Evolutionary conservation across 345 rosid species (phyloP).

Genomic region (Streptanthus diversifolius): DNA sequence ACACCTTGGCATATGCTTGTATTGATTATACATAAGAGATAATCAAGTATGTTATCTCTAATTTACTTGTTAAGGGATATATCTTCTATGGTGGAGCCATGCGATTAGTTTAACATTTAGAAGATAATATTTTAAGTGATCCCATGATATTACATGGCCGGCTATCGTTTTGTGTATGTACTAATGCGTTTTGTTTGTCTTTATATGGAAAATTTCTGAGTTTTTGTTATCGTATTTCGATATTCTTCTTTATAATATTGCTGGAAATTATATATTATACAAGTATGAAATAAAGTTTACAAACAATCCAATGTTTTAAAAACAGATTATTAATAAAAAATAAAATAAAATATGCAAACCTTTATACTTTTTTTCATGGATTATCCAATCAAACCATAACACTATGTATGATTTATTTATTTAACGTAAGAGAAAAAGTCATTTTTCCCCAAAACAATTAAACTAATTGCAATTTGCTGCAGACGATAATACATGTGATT

Average conservation of each 20-base stretch:
- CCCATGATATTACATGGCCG: conserved; percentile 21
- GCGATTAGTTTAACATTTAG: neutral
- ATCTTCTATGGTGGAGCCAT: conserved; percentile 19
- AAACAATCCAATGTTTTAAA: too few species aligned
- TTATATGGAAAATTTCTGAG: neutral
- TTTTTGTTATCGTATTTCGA: neutral
- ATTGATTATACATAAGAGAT: neutral
- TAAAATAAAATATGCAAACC: too few species aligned
- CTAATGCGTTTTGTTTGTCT: conserved; percentile 7
- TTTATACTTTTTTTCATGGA: too few species aligned
- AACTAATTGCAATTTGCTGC: conserved; percentile 1
- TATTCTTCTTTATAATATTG: too few species aligned
- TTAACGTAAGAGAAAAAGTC: too few species aligned
- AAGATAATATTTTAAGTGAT: neutral
- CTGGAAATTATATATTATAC: too few species aligned
- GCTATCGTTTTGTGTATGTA: conserved; percentile 4
- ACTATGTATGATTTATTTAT: neutral
- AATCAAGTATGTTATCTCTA: conserved; percentile 25
- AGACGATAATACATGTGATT: conserved; percentile 33
- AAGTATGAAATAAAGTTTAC: too few species aligned
- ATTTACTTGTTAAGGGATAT: conserved; percentile 10
- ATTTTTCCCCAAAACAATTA: neutral
- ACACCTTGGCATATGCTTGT: neutral
- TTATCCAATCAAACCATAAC: too few species aligned
- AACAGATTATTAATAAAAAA: too few species aligned